phyloP scores from a whole-genome alignment of 495 filamentous ascomycete species.

The Staphylotrichum tortipilum region DNA sequence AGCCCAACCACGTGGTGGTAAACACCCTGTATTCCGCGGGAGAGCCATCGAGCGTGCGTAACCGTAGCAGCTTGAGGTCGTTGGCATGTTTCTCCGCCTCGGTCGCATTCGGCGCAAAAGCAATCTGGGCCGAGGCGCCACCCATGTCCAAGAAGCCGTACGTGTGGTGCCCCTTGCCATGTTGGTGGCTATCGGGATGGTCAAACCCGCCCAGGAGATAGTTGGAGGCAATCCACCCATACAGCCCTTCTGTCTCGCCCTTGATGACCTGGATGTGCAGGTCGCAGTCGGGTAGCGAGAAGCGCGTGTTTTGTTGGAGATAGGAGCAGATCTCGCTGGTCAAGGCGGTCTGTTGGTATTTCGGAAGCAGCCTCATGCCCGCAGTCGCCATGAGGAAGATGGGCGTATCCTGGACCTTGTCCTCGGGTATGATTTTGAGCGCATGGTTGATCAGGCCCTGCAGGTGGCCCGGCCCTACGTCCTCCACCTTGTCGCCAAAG shows the following conservation, averaged over 20 bases:
- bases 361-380: constrained; percentile 86
- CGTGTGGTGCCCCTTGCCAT: constrained; percentile 84
- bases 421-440: constrained; percentile 65
- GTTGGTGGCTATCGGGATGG: constrained; percentile 56
- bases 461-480: constrained; percentile 75
- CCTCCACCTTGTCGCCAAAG: constrained; percentile 66
- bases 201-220: constrained; percentile 94
- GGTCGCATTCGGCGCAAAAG: constrained; percentile 89
- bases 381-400: constrained; percentile 94
- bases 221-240: constrained; percentile 99
- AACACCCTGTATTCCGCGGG: constrained; percentile 79
- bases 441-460: constrained; percentile 75
- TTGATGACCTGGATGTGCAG: constrained; percentile 91
- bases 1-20: constrained; percentile 92
- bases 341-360: constrained; percentile 59
- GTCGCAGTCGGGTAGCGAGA: constrained; percentile 81
- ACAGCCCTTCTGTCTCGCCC: constrained; percentile 94
- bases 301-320: constrained; percentile 66
- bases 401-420: constrained; percentile 74
- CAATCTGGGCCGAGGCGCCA: constrained; percentile 93
- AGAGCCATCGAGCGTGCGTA: constrained; percentile 72
- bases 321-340: constrained; percentile 77
- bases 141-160: constrained; percentile 99
- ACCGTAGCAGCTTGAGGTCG: constrained; percentile 74
- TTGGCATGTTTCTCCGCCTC: constrained; percentile 85